Base-by-base conservation (phyloP, 2,329 filamentous ascomycete species). In the Fusarium sp. region DNA sequence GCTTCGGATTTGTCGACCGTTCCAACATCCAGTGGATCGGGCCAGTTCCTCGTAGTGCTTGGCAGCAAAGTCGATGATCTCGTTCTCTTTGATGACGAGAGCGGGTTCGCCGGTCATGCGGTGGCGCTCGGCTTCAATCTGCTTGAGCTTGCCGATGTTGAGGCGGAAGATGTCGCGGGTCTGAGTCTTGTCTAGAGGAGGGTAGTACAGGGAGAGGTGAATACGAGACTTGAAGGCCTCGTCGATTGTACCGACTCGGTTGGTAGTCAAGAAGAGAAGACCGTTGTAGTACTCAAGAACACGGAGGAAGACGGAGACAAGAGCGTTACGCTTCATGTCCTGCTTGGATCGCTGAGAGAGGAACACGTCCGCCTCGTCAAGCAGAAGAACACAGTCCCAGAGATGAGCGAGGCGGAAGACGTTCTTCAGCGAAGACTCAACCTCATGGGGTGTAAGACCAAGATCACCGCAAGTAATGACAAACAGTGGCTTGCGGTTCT, bases 381-480 rank as follows among this genome's bases (percentile, higher is more conserved):
- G 77, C 3, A 84, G 71, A 9, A 83, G 69, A 9, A 84, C 79
- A 35, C 79, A 82, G 23, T 82, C 80, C 83, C 83, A 85, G 1
- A 82, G 65, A 47, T 83, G 78, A 0, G 84, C 84, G 0, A 84
- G 79, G 2, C 81, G 80, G 77, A 86, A 86, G 11, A 86, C 82
- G 6, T 85, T 81, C 71, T 80, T 82, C 3, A 87, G 79, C 2
- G 78, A 80, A 0, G 67, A 67, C 74, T 87, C 85, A 4, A 87
- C 83, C 3, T 84, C 81, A 6, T 79, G 71, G 0, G 85, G 82
- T 0, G 81, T 83, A n/a, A 83, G 75, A 19, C 85, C 83, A 0
- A 86, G 81, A 63, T 87, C 85, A 50, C 86, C 86, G 16, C 85
- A 87, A 0, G 86, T 88, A 59, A 88, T 86, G 12, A 82, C 80